Conservation (phyloP, 1,284 basidiomycete species). For the Cystobasidium sp. region DNA sequence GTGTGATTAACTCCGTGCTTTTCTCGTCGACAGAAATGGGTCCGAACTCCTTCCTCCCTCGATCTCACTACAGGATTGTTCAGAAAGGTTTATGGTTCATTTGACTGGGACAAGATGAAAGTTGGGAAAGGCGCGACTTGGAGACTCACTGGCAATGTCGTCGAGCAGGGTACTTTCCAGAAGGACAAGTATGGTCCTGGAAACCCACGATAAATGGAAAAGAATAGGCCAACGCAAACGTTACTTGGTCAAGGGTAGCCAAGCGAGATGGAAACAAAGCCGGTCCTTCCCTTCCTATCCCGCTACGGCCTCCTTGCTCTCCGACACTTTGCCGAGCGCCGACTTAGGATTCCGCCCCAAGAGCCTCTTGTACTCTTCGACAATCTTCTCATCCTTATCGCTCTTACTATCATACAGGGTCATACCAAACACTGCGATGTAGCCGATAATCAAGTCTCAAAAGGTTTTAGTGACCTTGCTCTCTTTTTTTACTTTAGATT, state of each 20-base stretch:
- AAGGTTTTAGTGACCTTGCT: not conserved
- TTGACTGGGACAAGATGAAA: conserved; percentile 32
- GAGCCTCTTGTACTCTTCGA: too few relatives aligned
- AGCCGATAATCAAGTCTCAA: too few relatives aligned
- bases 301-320: too few relatives aligned
- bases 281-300: too few relatives aligned
- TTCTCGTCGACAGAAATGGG: conserved; percentile 4
- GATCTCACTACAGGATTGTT: conserved; percentile 32
- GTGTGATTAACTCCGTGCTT: not conserved
- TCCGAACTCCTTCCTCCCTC: conserved; percentile 24
- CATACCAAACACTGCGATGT: too few relatives aligned
- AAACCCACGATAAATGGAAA: not conserved
- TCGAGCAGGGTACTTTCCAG: conserved; percentile 24
- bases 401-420: too few relatives aligned
- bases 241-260: too few relatives aligned
- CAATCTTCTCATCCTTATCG: too few relatives aligned
- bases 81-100: conserved; percentile 41
- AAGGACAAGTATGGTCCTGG: conserved; percentile 5
- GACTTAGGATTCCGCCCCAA: too few relatives aligned
- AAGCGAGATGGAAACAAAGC: too few relatives aligned
- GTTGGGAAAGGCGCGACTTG: conserved; percentile 38
- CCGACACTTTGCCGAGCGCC: too few relatives aligned
- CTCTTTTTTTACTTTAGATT: not conserved
- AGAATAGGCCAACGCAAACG: too few relatives aligned
- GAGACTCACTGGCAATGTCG: conserved; percentile 38